These are phyloP conservation scores for Xylariales sp. DNA, from an alignment of 2,329 filamentous ascomycete species.

Conservation along the genomic window DNA sequence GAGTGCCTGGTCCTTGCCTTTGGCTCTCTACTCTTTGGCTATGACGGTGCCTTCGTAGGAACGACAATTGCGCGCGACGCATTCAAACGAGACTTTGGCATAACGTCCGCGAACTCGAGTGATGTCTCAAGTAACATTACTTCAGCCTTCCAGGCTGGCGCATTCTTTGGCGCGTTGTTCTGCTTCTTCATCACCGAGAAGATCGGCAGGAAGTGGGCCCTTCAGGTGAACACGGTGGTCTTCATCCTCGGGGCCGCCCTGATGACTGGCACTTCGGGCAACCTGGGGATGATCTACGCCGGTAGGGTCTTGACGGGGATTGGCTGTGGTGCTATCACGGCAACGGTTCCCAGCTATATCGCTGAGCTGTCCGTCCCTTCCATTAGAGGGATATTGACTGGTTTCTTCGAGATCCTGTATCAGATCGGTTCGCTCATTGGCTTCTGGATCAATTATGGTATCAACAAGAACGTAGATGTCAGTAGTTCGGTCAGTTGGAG, in stretches of 20 bases:
- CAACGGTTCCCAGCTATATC: conserved; percentile 59
- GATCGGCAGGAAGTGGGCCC: conserved; percentile 45
- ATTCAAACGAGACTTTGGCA: conserved; percentile 41
- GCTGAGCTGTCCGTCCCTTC: conserved; percentile 56
- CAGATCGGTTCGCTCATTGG: conserved; percentile 48
- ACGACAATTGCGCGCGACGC: conserved; percentile 45
- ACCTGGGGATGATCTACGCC: conserved; percentile 46
- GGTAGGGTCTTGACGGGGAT: conserved; percentile 53
- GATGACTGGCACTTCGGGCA: conserved; percentile 36
- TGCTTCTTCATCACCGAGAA: conserved; percentile 42
- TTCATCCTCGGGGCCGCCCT: conserved; percentile 41
- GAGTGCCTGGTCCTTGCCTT: conserved; percentile 4
- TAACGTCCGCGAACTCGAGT: conserved; percentile 30
- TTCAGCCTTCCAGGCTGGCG: conserved; percentile 43
- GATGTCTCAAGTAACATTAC: conserved; percentile 43
- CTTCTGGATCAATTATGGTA: conserved; percentile 46
- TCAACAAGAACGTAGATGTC: conserved; percentile 33
- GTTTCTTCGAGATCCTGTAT: conserved; percentile 48
- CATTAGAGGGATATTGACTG: conserved; percentile 53
- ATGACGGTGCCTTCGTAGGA: conserved; percentile 50
- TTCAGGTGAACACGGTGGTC: conserved; percentile 39
- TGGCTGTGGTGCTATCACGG: conserved; percentile 52
- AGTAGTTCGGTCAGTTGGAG: conserved; percentile 35
- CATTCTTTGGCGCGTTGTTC: conserved; percentile 48
- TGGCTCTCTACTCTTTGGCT: conserved; percentile 30